phyloP scores from a whole-genome alignment of 192 early-diverging fungal species.

The Entomortierella parvispora region DNA sequence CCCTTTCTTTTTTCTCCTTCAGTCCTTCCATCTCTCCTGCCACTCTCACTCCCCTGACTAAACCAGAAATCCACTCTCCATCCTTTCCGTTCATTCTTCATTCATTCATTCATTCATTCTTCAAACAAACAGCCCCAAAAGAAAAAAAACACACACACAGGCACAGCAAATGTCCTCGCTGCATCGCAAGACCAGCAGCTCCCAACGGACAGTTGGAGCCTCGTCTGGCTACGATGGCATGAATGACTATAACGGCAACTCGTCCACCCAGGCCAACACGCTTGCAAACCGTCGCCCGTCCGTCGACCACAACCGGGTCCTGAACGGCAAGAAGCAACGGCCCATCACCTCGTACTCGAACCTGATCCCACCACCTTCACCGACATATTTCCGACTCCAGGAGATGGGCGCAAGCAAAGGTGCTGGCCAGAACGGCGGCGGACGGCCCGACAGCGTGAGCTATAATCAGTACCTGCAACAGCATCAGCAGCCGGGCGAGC shows the following conservation, averaged over 20 bases:
- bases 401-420: slow-evolving; percentile 20
- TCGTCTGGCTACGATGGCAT: slow-evolving; percentile 30
- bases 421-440: too few species aligned
- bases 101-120: too few species aligned
- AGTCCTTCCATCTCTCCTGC: too few species aligned
- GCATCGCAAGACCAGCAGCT: slow-evolving; percentile 15
- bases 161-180: slow-evolving; percentile 2
- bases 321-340: slow-evolving; percentile 28
- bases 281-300: slow-evolving; percentile 44
- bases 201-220: slow-evolving; percentile 8
- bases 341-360: slow-evolving; percentile 39
- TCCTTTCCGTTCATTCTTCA: too few species aligned
- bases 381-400: slow-evolving; percentile 45
- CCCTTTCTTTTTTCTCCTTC: too few species aligned
- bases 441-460: too few species aligned
- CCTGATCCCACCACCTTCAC: slow-evolving; percentile 42
- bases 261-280: slow-evolving; percentile 36
- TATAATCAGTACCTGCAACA: too few species aligned
- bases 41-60: too few species aligned
- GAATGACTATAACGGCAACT: background rate
- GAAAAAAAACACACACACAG: background rate
- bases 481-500: background rate
- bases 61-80: too few species aligned
- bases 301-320: slow-evolving; percentile 18
- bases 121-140: too few species aligned